Evolutionary conservation across 345 rosid species (phyloP), one percentile per base, ranked within the genome.

Genomic region (Mercurialis annua): DNA sequence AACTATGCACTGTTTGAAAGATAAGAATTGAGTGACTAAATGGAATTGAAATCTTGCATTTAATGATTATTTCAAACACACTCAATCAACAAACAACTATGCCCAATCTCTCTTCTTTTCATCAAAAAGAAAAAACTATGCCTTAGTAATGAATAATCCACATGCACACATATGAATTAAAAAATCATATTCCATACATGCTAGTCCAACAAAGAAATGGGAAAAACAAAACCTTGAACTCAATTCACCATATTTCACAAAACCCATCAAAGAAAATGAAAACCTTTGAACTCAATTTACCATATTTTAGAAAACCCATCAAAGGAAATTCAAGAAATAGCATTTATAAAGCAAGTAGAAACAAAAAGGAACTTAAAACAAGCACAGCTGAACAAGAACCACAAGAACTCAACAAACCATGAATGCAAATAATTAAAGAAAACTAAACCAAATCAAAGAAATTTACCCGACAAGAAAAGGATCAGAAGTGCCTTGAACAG

Each of bases 401-500:
- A 10, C n/a, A 36, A 27, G 23, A 52, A 15, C 15, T 34, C 21
- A 5, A 23, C 12, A 69, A 60, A 36, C 68, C 71, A 56, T 36
- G 15, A 46, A 53, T 11, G 10, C 23, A 48, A 23, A 48, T 8
- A 1, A 16, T 5, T 5, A 55, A 59, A 27, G 36, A 57, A 78
- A 48, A 9, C 31, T 34, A 34, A 47, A 30, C 40, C 18, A n/a
- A 53, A 38, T 14, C 10, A 20, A 46, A 3, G 54, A 58, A 59
- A 76, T 62, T 70, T 83, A 94, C 97, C 99, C 99, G 33, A 85
- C 77, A 62, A 87, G 86, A 66, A 67, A 87, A 48, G 94, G 95
- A 87, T 94, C 97, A 68, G 97, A 78, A 72, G 94, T 81, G 68
- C 97, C 99, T 69, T 78, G 76, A 57, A 93, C 81, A 8, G 97